Base-by-base conservation (phyloP, 371 early-diverging fungal species). In the Zychaea mexicana region DNA sequence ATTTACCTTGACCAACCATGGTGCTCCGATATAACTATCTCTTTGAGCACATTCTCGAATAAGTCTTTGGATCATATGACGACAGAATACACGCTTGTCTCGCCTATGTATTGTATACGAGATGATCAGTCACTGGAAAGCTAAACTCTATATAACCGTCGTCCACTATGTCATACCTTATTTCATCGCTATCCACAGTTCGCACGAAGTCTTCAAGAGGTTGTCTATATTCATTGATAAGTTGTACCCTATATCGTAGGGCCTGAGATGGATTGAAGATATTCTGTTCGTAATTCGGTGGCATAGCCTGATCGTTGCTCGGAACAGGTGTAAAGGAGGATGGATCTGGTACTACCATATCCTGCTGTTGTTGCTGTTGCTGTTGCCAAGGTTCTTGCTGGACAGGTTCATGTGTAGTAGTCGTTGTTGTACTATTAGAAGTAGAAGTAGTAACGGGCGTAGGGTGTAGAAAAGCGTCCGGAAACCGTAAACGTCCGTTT, bases 1-100 rank as follows among this genome's bases (percentile, higher is more conserved):
- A 36, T 22, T 47, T 76, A 88, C 89, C 85, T 85, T 81, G 26
- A 92, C 77, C 15, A 88, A 33, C 89, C 90, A 90, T 12, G 90
- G 90, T 30, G 90, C 86, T 17, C 87, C 88, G 10, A 82, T 61
- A 73, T 89, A 89, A 32, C 64, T 74, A 52, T 89, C 90, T 62
- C 79, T 87, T 33, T 76, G 69, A 0, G 88, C 80, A 55, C 85
- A 85, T 59, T 93, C 93, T 38, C 85, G 77, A 19, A 93, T 81
- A 64, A 88, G 88, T 56, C 78, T 78, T 59, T 88, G 85, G 36
- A 93, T 64, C 45, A 85, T 86, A 24, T 68, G 68, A 60, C 85
- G 85, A 60, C 84, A 85, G 61, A 88, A 83, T 1, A 74, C 70
- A 13, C 74, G 70, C 12, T 82, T 75, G 61, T 89, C 84, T 33